phyloP scores from a whole-genome alignment of 1,139 yeast genomes.

The Hansenula anomala region DNA sequence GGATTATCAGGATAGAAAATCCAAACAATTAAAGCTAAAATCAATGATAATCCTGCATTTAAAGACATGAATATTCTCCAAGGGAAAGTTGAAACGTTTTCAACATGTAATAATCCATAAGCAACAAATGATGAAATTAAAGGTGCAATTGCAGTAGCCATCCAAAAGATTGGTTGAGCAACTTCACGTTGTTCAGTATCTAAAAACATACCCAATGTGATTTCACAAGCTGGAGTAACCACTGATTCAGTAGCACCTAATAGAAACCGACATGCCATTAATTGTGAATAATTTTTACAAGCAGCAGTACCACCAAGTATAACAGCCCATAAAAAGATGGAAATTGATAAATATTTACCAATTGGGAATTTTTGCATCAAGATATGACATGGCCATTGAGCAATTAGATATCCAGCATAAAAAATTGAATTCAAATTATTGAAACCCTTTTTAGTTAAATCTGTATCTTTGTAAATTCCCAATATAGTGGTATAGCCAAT shows the following conservation, averaged over 20 bases:
- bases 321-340: constrained; percentile 5
- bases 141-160: constrained; percentile 44
- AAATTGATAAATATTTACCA: constrained; percentile 20
- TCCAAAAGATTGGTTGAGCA: constrained; percentile 44
- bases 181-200: constrained; percentile 40
- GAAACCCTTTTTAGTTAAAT: constrained; percentile 8
- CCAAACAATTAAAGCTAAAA: constrained; percentile 37
- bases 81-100: constrained; percentile 22
- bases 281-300: constrained; percentile 28
- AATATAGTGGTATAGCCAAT: constrained; percentile 13
- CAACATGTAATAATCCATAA: constrained; percentile 36
- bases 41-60: constrained; percentile 43
- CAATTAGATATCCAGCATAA: constrained; percentile 20
- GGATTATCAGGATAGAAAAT: constrained; percentile 50
- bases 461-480: constrained; percentile 12
- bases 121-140: constrained; percentile 41
- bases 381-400: constrained; percentile 28
- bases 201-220: constrained; percentile 52
- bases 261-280: constrained; percentile 38
- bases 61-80: constrained; percentile 47
- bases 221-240: constrained; percentile 48
- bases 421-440: constrained; percentile 8
- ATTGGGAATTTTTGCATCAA: constrained; percentile 32
- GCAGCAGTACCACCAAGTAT: constrained; percentile 7
- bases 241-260: constrained; percentile 45